Conservation (phyloP, 768 basidiomycete species). For the Tulasnella sp. region DNA sequence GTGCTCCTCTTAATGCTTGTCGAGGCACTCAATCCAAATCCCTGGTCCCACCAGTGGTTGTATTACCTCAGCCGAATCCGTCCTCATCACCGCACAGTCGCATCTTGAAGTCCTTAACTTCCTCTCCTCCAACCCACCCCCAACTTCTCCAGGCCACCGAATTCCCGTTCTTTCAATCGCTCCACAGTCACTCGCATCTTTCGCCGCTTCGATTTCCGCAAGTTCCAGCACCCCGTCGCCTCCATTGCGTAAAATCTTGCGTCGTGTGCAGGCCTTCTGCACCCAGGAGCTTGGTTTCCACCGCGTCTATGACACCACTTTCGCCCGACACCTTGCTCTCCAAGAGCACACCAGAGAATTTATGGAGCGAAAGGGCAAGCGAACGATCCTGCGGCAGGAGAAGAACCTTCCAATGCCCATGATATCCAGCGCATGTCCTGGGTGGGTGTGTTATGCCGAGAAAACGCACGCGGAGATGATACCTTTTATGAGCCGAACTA, state of each 20-base stretch:
- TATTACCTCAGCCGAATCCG: conserved; percentile 96
- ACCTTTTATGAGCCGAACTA: conserved; percentile 80
- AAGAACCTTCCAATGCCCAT: conserved; percentile 60
- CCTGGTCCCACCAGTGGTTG: conserved; percentile 63
- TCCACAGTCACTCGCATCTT: conserved; percentile 79
- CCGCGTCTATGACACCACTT: conserved; percentile 92
- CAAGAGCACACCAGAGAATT: conserved; percentile 81
- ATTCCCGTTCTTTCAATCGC: conserved; percentile 80
- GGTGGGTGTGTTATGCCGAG: conserved; percentile 99
- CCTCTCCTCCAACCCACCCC: conserved; percentile 54
- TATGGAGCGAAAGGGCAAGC: conserved; percentile 56
- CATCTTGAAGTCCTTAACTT: conserved; percentile 87
- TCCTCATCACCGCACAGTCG: conserved; percentile 93
- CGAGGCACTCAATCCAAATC: not conserved
- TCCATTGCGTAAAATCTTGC: conserved; percentile 55
- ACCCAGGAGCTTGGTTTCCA: conserved; percentile 63
- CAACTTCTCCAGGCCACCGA: conserved; percentile 44
- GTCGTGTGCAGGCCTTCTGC: conserved; percentile 69
- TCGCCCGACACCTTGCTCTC: conserved; percentile 81
- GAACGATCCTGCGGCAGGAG: conserved; percentile 6
- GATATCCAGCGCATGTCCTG: conserved; percentile 94
- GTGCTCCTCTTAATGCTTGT: conserved; percentile 27
- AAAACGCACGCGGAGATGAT: conserved; percentile 94
- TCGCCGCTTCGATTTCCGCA: conserved; percentile 60
- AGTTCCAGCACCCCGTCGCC: conserved; percentile 39